Evolutionary conservation across 495 filamentous ascomycete species (phyloP).

Genomic region (Neurospora sp.): DNA sequence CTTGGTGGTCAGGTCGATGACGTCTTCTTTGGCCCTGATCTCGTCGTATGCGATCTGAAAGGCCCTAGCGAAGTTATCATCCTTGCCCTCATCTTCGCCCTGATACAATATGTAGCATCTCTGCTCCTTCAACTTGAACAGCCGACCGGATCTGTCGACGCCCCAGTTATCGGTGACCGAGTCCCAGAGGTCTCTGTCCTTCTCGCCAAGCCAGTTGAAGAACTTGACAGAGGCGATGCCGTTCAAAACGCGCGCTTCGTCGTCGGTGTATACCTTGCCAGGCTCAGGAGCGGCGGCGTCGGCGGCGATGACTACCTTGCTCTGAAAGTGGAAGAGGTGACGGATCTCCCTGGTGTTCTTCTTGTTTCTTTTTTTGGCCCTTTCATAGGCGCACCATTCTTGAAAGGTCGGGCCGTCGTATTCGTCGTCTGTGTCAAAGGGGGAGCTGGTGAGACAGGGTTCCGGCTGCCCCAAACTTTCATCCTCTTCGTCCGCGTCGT

Average conservation of each 20-base stretch:
- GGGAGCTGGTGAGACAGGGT: neutral
- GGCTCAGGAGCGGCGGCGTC: neutral
- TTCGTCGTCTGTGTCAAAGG: neutral
- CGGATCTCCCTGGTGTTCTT: neutral
- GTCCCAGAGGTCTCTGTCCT: neutral
- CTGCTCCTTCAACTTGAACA: neutral
- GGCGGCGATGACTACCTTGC: neutral
- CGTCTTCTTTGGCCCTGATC: neutral
- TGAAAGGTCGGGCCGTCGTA: neutral
- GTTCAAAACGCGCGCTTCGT: neutral
- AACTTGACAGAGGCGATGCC: neutral
- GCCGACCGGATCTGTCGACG: neutral
- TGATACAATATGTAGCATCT: neutral
- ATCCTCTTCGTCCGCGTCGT: neutral
- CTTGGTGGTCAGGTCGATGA: neutral
- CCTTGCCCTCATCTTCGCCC: neutral
- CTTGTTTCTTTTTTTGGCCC: neutral
- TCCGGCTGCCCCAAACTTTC: neutral
- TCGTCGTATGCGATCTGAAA: neutral
- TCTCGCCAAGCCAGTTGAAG: neutral
- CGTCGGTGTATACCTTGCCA: neutral
- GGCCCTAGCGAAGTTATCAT: neutral
- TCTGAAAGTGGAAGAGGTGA: neutral
- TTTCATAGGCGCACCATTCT: neutral
- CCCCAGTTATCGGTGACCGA: neutral